Base-by-base conservation (phyloP, 2,329 filamentous ascomycete species). In the Aspergillus pseudoglaucus region DNA sequence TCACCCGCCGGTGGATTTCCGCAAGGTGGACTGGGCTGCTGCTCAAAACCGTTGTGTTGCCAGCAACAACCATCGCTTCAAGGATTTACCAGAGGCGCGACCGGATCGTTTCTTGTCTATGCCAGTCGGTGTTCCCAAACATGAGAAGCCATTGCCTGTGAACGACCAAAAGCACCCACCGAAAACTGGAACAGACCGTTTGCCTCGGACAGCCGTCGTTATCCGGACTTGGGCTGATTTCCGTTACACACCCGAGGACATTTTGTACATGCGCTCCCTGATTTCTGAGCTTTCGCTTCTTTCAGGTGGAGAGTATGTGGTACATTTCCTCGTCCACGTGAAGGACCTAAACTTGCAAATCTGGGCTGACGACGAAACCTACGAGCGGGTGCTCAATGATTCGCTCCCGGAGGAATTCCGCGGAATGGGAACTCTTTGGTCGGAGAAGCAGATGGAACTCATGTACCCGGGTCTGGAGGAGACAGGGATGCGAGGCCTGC, bases 371-470 rank as follows among this genome's bases (percentile, higher is more conserved):
- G 81, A 86, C 15, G 76, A 79, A 27, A 85, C 83, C 0, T 88
- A 89, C 49, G 79, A 89, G 56, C 76, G 79, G 14, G 80, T 91
- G 76, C 44, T 96, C 84, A 72, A 75, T 78, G 63, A 77, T 76
- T 61, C 85, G 77, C 48, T 85, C 86, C 63, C 93, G 0, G 77
- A 82, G 54, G 93, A 98, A 62, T 96, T 98, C 70, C 85, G 81
- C 56, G 88, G 88, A 42, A 83, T 98, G 63, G 87, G 87, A 17
- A 95, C 88, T 0, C 77, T 97, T 6, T 98, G 93, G 93, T 93
- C 88, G 0, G 90, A 95, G 67, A 85, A 86, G 20, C 90, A 96
- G 68, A 96, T 97, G 90, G 77, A 85, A 46, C 81, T 90, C 49
- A 79, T 95, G 58, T 98, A 97, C 68, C 87, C 93, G 45, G 88